Evolutionary conservation across 2,329 filamentous ascomycete species (phyloP), one percentile per base, ranked within the genome.

Genomic region (Elsinoe perseae): DNA sequence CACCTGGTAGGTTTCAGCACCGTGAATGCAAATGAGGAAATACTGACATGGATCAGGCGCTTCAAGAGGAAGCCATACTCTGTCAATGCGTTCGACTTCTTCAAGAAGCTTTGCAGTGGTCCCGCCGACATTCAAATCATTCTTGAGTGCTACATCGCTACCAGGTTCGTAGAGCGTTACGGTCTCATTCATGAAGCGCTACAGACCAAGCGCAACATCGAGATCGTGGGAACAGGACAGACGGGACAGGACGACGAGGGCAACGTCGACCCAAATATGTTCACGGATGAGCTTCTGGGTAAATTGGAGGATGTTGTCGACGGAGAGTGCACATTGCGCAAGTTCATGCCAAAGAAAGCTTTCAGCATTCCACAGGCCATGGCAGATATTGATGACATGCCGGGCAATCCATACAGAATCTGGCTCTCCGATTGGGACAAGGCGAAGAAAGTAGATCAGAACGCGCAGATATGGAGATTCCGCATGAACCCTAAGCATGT

Each of bases 81-180:
- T 5, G 30, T 57, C 36, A 44, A 57, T 27, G 46, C 38, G 8
- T 50, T 4, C n/a, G 25, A 38, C 14, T 42, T 57, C 21, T 44
- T 57, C 18, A 10, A 36, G 21, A 43, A 36, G 25, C 46, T 57
- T 3, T 54, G 34, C 48, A 32, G 25, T 2, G 6, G 14, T 23
- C 8, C 10, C n/a, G 10, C 12, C 7, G 56, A 57, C 38, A 20
- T 30, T 1, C 53, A 27, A n/a, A 14, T 57, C 34, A 52, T 57
- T 10, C 28, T 52, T 8, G 56, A 57, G n/a, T 42, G 32, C 48
- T 52, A 57, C 16, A 18, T 57, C 5, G 18, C 36, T 9, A 53
- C 48, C 2, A 36, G 56, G 9, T 44, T 56, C 20, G 14, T 42
- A 7, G 27, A 5, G 8, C 38, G 25, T 4, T 25, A 9, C 28